Conservation (phyloP, 257 asterid species). For the Haberlea rhodopensis region DNA sequence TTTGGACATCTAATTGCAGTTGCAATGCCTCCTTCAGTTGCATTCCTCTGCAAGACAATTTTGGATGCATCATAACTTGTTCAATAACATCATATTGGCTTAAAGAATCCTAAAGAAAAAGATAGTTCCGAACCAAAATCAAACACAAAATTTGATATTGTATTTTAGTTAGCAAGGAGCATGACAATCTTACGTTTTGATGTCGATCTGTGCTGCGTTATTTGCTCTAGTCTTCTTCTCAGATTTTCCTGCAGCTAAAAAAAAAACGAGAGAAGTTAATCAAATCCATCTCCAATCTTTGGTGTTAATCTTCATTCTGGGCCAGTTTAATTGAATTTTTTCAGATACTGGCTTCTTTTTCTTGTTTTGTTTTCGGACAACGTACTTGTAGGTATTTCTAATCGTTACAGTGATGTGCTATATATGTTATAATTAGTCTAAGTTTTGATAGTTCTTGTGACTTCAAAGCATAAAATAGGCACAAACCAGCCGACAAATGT, state of each 20-base stretch:
- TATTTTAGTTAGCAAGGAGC: background rate
- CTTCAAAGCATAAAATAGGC: no score
- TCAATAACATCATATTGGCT: background rate
- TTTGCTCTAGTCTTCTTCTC: constrained; percentile 39
- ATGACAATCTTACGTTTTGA: constrained; percentile 40
- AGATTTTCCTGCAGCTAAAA: constrained; percentile 57
- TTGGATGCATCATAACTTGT: background rate
- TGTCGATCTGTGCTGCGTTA: constrained; percentile 39
- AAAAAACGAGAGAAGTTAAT: no score
- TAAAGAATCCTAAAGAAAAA: background rate
- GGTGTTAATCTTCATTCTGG: background rate
- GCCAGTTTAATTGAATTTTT: background rate
- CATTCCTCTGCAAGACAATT: constrained; percentile 48
- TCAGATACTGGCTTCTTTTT: background rate
- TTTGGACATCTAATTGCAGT: constrained; percentile 72
- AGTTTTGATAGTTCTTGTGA: background rate
- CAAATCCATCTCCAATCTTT: constrained; percentile 1
- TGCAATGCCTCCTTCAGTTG: constrained; percentile 76
- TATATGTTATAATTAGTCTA: no score
- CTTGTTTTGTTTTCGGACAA: background rate
- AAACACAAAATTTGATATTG: background rate
- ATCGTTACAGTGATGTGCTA: background rate
- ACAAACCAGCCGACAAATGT: no score
- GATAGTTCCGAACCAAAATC: background rate
- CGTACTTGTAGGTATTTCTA: background rate